Conservation (phyloP, 768 basidiomycete species). For the Auricularia cornea region DNA sequence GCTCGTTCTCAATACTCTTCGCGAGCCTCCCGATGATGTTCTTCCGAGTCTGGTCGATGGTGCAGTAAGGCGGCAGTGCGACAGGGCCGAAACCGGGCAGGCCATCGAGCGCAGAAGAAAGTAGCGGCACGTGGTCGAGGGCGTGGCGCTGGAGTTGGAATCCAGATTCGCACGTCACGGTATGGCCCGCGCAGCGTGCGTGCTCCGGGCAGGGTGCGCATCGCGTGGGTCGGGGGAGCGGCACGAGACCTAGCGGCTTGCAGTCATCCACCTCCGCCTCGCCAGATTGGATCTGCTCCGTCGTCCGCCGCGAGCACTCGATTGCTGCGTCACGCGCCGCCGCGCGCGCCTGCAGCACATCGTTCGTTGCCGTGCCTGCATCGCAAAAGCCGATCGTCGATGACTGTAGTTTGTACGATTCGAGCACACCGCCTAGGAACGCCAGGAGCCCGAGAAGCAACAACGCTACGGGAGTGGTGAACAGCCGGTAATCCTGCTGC, state of each 20-base stretch:
- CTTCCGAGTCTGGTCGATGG: conserved; percentile 70
- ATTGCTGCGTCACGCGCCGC: conserved; percentile 38
- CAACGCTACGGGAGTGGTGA: conserved; percentile 13
- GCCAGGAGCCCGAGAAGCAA: conserved; percentile 37
- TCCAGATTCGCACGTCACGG: conserved; percentile 57
- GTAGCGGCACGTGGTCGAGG: conserved; percentile 19
- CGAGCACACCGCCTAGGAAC: conserved; percentile 25
- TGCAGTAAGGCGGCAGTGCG: conserved; percentile 65
- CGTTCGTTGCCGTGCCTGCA: conserved; percentile 51
- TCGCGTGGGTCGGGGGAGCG: conserved; percentile 46
- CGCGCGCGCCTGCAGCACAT: conserved; percentile 40
- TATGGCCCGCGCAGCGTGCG: conserved; percentile 49
- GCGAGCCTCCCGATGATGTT: conserved; percentile 66
- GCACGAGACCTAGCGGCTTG: conserved; percentile 45
- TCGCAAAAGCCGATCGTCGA: conserved; percentile 72
- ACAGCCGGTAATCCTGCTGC: background rate
- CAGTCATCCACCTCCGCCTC: conserved; percentile 30
- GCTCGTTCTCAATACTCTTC: conserved; percentile 59
- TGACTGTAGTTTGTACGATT: conserved; percentile 59
- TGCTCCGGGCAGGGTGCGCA: conserved; percentile 72
- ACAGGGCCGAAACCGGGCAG: conserved; percentile 70
- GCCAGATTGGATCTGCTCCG: conserved; percentile 1
- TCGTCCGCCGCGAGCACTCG: conserved; percentile 37
- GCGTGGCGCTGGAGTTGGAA: conserved; percentile 56
- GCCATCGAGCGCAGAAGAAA: conserved; percentile 50